Base-by-base conservation (phyloP, 257 asterid genomes). In the Thymus mandschuricus region DNA sequence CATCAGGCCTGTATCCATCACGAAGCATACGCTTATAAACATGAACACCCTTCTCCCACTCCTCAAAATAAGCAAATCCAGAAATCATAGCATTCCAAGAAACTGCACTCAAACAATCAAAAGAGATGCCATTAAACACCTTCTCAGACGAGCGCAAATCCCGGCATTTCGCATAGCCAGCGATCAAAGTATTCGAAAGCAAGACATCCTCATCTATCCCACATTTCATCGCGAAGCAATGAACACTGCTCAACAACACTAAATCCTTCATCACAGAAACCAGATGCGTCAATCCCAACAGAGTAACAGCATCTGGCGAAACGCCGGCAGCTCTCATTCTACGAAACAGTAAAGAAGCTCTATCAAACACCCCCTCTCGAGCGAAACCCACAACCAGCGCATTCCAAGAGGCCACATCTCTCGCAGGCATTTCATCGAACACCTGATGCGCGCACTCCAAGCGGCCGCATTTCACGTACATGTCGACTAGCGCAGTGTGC, bases 321-420 rank as follows among this genome's bases (percentile, higher is more conserved):
- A 76, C 33, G 8, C 57, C 73, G 11, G 75, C 78, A 10, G 5
- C 71, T 72, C 87, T 82, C 98, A 89, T 86, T 27, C 72, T 60
- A n/a, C 58, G 69, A 50, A 89, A 77, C 38, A 83, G 76, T 64
- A 12, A 52, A 4, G 59, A 64, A 50, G 73, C 90, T 35, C 80
- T 71, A 57, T 80, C 80, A 21, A 75, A 71, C 30, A 10, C 58
- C 5, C 89, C 92, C 72, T 58, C 56, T 46, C 78, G 86, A 55
- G 83, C 77, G 64, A 81, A 81, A 15, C 90, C 87, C 73, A 80
- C 50, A 46, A 87, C 35, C 41, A 87, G 40, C 12, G 87, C 82
- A 73, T 92, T 92, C 96, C 96, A 89, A 30, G 95, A 85, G 77
- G 84, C 85, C 6, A 79, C 63, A 75, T 92, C 97, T 60, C 87